These are phyloP conservation scores for Ascochyta lentis DNA, from an alignment of 2,329 filamentous ascomycete species.

Conservation along the genomic window DNA sequence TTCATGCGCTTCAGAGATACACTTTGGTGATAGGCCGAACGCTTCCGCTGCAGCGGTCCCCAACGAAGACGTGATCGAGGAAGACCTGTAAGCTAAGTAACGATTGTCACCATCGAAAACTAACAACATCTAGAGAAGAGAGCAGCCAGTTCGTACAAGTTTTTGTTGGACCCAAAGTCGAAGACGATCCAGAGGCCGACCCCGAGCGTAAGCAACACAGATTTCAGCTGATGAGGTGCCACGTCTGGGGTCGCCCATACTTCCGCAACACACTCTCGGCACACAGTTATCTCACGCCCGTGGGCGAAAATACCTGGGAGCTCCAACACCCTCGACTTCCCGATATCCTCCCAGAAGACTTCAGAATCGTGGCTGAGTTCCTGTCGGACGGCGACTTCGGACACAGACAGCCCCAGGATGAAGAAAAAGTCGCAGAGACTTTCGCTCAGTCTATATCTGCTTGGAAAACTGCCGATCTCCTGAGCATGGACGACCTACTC, in stretches of 20 bases:
- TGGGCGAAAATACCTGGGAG: constrained; percentile 23
- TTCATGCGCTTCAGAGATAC: background rate
- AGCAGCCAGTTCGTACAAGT: constrained; percentile 33
- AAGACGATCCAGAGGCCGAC: constrained; percentile 19
- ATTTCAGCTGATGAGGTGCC: constrained; percentile 9
- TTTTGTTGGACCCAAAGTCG: constrained; percentile 5
- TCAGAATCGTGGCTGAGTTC: constrained; percentile 35
- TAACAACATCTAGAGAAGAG: constrained; percentile 10
- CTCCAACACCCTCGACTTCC: constrained; percentile 25
- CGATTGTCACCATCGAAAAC: background rate
- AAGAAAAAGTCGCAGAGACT: constrained; percentile 16
- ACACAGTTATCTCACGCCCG: constrained; percentile 16
- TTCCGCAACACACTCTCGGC: constrained; percentile 20
- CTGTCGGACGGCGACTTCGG: constrained; percentile 33
- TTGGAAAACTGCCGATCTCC: constrained; percentile 29
- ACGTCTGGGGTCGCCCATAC: constrained; percentile 25
- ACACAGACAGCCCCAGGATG: constrained; percentile 10
- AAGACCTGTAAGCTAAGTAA: constrained; percentile 24
- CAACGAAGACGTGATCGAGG: constrained; percentile 24
- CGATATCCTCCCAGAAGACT: constrained; percentile 28
- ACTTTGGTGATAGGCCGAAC: background rate
- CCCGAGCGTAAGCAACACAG: constrained; percentile 10
- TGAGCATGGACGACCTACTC: constrained; percentile 37
- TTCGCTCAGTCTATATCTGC: constrained; percentile 31
- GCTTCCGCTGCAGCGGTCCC: background rate